Conservation (phyloP, 441 rosid species). For the Populus hybrid region DNA sequence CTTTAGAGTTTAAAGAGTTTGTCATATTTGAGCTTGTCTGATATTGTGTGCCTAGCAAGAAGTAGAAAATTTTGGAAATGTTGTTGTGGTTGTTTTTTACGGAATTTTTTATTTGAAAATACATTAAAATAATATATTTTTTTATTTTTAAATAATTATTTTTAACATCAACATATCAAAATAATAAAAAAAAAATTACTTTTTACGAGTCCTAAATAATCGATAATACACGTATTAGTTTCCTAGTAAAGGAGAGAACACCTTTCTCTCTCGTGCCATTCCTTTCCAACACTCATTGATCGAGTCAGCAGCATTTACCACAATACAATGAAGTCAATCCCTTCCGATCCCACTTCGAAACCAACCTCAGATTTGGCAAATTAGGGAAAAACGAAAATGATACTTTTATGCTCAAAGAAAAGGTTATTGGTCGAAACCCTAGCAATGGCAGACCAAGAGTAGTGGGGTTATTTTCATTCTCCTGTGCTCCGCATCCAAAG, state of each 20-base stretch:
- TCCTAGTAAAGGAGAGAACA: background rate
- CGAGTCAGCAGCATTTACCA: constrained; percentile 31
- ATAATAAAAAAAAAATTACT: too few relatives aligned
- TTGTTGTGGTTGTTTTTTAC: too few relatives aligned
- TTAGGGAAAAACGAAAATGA: background rate
- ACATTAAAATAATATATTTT: too few relatives aligned
- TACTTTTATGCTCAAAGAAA: background rate
- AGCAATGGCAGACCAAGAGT: constrained; percentile 60
- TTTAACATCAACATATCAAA: too few relatives aligned
- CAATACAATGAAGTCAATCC: constrained; percentile 29
- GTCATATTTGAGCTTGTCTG: too few relatives aligned
- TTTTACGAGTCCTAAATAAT: too few relatives aligned
- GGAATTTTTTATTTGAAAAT: too few relatives aligned
- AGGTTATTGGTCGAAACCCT: constrained; percentile 20
- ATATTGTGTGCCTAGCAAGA: too few relatives aligned
- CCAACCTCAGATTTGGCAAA: constrained; percentile 1
- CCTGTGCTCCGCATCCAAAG: constrained; percentile 36
- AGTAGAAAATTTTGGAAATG: too few relatives aligned
- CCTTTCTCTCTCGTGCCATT: background rate
- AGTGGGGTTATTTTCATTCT: constrained; percentile 35
- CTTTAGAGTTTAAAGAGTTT: too few relatives aligned
- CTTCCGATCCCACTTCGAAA: constrained; percentile 21
- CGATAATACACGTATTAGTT: too few relatives aligned
- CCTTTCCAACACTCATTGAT: background rate
- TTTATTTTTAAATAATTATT: too few relatives aligned